Evolutionary conservation across 1,284 basidiomycete species (phyloP), one percentile per base, ranked within the genome.

Genomic region (Sphagnurus paluster): DNA sequence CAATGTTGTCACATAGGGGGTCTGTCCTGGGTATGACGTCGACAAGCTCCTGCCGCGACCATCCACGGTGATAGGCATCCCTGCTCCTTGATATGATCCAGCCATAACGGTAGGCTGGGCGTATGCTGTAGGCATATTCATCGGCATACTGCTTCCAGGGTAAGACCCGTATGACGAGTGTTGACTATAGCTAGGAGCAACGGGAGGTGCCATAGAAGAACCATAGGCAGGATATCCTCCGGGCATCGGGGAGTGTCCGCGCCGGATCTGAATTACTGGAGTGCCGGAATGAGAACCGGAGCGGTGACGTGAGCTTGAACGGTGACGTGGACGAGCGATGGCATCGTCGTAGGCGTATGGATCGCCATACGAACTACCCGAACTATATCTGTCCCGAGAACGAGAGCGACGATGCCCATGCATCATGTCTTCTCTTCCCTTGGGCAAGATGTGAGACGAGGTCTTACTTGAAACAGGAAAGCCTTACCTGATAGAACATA

Each of bases 401-500:
- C 68, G 64, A 47, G 57, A 59, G 34, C 69, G 66, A 20, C 50
- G 47, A 41, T 57, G 56, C 21, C 55, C 63, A 21, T 67, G n/a
- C n/a, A n/a, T 65, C 5, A 52, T 52, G 42, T 55, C 56, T 42
- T 63, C 63, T 34, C 67, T 62, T 42, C 57, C 62, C 73, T 75
- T 5, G 44, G 50, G 37, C 17, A 38, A n/a, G 44, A 37, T 17
- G 26, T 58, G 28, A 48, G 39, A 40, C 39, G 39, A 46, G 17
- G 19, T 26, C 4, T 20, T n/a, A 49, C 2, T 6, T 17, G 10
- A 8, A 37, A 24, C 9, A 45, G 23, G 11, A 37, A n/a, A 9
- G 10, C 44, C 56, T 35, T 23, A 73, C 75, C 58, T 74, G 68
- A 46, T 66, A 68, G 42, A 77, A 76, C 13, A 82, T 71, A 21